These are phyloP conservation scores for Saxispiralis lemnorum DNA, from an alignment of 495 filamentous ascomycete species.

Conservation along the genomic window DNA sequence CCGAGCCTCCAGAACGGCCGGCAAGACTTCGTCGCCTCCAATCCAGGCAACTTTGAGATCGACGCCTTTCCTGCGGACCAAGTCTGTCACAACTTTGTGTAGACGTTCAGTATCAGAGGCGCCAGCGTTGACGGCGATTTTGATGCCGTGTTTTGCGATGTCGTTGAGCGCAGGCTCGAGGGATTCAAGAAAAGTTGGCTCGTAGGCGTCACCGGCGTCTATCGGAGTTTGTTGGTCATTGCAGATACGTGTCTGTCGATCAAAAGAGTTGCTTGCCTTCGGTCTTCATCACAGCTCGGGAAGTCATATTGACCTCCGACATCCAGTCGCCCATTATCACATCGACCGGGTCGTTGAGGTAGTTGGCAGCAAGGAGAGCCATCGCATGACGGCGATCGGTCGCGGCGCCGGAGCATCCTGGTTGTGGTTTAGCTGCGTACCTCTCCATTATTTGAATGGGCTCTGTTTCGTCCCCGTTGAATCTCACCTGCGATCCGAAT, in stretches of 20 bases:
- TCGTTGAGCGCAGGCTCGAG: conserved; percentile 34
- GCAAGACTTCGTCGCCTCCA: conserved; percentile 35
- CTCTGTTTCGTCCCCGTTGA: neutral
- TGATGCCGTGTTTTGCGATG: conserved; percentile 35
- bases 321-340: conserved; percentile 42
- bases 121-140: conserved; percentile 42
- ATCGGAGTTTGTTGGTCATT: conserved; percentile 1
- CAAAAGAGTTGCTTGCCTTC: conserved; percentile 9
- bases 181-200: conserved; percentile 35
- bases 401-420: conserved; percentile 33
- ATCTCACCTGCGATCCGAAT: conserved; percentile 18
- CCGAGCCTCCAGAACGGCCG: conserved; percentile 26
- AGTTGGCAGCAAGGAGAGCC: conserved; percentile 31
- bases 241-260: too few relatives aligned
- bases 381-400: conserved; percentile 41
- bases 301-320: conserved; percentile 39
- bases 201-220: conserved; percentile 27
- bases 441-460: neutral
- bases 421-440: too few relatives aligned
- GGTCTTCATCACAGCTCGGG: conserved; percentile 27
- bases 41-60: conserved; percentile 37
- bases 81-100: conserved; percentile 28
- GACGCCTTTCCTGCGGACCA: conserved; percentile 29
- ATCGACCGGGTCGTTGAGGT: conserved; percentile 34
- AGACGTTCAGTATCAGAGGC: conserved; percentile 34